Base-by-base conservation (phyloP, 768 basidiomycete species). In the Collybia nuda region DNA sequence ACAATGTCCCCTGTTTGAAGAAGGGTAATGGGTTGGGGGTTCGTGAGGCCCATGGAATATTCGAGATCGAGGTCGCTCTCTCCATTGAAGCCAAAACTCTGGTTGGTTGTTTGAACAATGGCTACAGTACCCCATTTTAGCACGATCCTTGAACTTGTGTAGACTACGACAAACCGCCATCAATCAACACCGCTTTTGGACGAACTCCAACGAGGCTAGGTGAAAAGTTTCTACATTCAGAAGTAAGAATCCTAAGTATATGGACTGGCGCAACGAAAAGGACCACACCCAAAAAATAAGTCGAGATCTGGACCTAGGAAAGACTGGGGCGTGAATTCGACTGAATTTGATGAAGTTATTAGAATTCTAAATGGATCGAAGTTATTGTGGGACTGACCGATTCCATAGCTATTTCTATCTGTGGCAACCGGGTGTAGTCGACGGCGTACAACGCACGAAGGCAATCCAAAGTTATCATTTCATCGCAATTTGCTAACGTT, bases 41-140 rank as follows among this genome's bases (percentile, higher is more conserved):
- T 62, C 2, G 70, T 71, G 12, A 84, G 68, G 6, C 68, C 63
- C 80, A 84, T 80, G 28, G 72, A 74, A 48, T 80, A 83, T 63
- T 83, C 64, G 7, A 85, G 68, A 62, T 84, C 82, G 15, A 85
- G 70, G 54, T 81, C 70, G 18, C 79, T 77, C 59, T 85, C 82
- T 43, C 75, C 81, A 54, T 81, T 81, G 60, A 69, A 69, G 17
- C 67, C 56, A 56, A 81, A 79, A 40, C 74, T 68, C 54, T 66
- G 60, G 35, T 70, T 43, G 4, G 48, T 50, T 5, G 73, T 74
- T 59, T 82, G 80, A 4, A 74, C 68, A 23, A 75, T 66, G 23
- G 78, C 77, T 78, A 44, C 17, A 47, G 12, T 32, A 32, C 9
- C 2, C 5, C 32, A 32, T 32, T n/a, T n/a, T 14, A 32, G 32